Evolutionary conservation across 768 basidiomycete species (phyloP), one percentile per base, ranked within the genome.

Genomic region (Pleurotus ostreatus): DNA sequence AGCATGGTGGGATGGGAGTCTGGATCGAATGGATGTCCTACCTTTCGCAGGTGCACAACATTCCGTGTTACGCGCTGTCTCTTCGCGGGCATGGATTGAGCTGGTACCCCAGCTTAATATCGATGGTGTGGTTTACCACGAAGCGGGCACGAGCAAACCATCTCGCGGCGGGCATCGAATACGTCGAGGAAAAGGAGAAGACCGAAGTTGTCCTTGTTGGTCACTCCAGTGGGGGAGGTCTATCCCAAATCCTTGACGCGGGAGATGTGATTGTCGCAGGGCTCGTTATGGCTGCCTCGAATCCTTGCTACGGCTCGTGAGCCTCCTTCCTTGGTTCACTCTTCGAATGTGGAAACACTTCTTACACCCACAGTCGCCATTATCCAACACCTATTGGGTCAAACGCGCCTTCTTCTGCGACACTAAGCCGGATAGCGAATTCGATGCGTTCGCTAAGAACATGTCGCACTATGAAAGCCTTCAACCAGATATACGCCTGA

Each of bases 11-110:
- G 20, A 30, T 49, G 26, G 48, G 48, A 34, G 48, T n/a, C n/a
- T 49, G 48, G 48, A 20, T 37, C 26, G 48, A 49, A 49, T 49
- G 48, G 48, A 49, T 49, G 48, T 15, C 48, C n/a, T 34, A 49
- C 22, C 48, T 49, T 20, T 49, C 48, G 26, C 48, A 49, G 38
- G 25, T 30, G 5, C 48, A 49, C 30, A 49, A 49, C n/a, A 49
- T 34, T 13, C 48, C 48, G 1, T 49, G 48, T 15, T 49, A 49
- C 30, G 48, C 48, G 15, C n/a, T 49, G 15, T 49, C 48, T 34
- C 30, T 49, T 6, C 22, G 48, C 5, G 48, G 48, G 9, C 48
- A 49, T n/a, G 48, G 48, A 13, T 49, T 49, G n/a, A 49, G 48
- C n/a, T 49, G 48, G 48, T 37, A 49, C 38, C 48, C 48, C 7